These are phyloP conservation scores for Cryptosporidium canis DNA, from an alignment of 169 alveolate species.

Conservation along the genomic window DNA sequence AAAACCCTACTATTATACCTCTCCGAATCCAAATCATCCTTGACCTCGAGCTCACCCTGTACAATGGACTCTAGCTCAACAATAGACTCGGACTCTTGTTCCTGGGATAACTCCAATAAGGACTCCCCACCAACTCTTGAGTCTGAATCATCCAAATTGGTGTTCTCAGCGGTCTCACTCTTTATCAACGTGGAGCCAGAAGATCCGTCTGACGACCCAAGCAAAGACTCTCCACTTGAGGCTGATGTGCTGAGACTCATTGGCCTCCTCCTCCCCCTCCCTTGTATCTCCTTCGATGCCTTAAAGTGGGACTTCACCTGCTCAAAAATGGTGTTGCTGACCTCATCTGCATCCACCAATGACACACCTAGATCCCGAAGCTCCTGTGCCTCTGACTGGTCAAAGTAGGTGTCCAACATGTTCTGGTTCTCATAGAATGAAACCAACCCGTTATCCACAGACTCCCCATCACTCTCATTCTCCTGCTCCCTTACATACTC, in stretches of 20 bases:
- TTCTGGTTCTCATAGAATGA: slow-evolving; percentile 56
- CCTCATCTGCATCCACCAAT: slow-evolving; percentile 55
- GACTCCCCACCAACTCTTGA: no score
- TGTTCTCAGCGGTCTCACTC: neutral
- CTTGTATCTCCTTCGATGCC: neutral
- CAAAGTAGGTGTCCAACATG: slow-evolving; percentile 32
- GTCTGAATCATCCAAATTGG: no score
- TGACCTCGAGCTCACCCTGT: neutral
- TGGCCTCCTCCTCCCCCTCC: neutral
- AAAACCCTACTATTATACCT: neutral
- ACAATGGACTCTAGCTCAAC: neutral
- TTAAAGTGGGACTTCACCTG: slow-evolving; percentile 34
- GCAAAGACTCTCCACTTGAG: neutral
- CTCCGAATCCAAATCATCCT: slow-evolving; percentile 17
- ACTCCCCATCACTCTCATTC: neutral
- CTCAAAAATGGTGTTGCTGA: slow-evolving; percentile 57
- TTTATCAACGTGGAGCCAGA: neutral
- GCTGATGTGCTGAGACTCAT: neutral
- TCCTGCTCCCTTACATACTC: neutral
- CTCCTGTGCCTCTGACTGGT: slow-evolving; percentile 33
- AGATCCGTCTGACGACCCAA: neutral
- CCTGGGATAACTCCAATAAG: no score
- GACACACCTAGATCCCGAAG: slow-evolving; percentile 60
- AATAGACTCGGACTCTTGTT: neutral
- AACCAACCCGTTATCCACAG: neutral